These are phyloP conservation scores for Neofusicoccum kwambonambiense DNA, from an alignment of 2,329 filamentous ascomycete species.

Conservation along the genomic window DNA sequence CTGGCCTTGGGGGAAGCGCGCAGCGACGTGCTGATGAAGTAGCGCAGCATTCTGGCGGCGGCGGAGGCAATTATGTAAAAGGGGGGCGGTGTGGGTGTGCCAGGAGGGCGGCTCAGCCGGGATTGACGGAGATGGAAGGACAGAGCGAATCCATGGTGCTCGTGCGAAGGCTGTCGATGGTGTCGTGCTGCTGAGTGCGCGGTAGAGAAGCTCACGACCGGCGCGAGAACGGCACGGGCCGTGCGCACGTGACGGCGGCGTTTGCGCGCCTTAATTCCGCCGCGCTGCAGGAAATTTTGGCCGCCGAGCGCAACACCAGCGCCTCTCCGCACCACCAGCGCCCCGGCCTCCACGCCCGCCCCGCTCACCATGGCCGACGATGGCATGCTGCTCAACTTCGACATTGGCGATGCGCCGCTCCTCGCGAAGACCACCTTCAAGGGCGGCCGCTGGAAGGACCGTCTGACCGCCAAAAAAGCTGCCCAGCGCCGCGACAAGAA, in stretches of 20 bases:
- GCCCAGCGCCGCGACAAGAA: conserved; percentile 54
- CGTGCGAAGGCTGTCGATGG: background rate
- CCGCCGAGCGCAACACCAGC: background rate
- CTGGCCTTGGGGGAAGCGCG: background rate
- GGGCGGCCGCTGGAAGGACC: conserved; percentile 91
- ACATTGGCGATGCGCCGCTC: conserved; percentile 66
- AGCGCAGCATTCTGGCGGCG: conserved; percentile 1
- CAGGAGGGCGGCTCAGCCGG: background rate
- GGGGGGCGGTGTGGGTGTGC: background rate
- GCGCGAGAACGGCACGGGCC: background rate
- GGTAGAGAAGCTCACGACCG: conserved; percentile 5
- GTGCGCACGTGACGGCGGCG: background rate
- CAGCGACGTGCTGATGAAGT: background rate
- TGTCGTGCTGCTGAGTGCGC: conserved; percentile 17
- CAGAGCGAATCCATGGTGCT: background rate
- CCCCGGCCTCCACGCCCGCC: too few species aligned
- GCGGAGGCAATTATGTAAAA: background rate
- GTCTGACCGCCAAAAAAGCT: conserved; percentile 74
- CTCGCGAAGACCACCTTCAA: conserved; percentile 67
- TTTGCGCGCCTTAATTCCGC: background rate
- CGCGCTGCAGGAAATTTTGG: background rate
- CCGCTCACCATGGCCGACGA: conserved; percentile 74
- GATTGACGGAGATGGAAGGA: conserved; percentile 1
- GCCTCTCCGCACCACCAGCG: too few species aligned
- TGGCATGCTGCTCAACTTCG: conserved; percentile 92